Evolutionary conservation across 1,139 yeast genomes (phyloP), one percentile per base, ranked within the genome.

Genomic region (Pichia sorboxylosa): DNA sequence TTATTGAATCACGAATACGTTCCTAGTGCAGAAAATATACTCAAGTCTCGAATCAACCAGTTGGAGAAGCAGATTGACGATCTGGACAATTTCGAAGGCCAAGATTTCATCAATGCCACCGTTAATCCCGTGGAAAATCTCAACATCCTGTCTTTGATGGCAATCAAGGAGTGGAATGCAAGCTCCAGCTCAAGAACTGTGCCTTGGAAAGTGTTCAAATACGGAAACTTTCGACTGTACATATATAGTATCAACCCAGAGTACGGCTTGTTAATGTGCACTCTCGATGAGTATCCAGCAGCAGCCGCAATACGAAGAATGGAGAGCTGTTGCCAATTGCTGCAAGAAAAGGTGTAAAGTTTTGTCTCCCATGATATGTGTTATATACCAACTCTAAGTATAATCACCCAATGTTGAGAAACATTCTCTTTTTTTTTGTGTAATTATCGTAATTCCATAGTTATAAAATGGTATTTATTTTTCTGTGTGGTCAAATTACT

Each of bases 131-230:
- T 42, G 4, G 72, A 68, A 36, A 59, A 58, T 34, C 51, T 69
- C 22, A 62, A 62, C 38, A 65, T 69, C 10, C 57, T 64, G 40
- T 59, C 70, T n/a, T 50, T 69, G 23, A 46, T 67, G 33, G 69
- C 66, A 2, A 54, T 60, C 35, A 61, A 58, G 31, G 54, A 57
- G 28, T 57, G 63, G 49, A 47, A 49, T 11, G 50, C 49, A 16
- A 39, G 35, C 7, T 30, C 30, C 2, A 23, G 14, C 6, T 9
- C 13, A 8, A 13, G 26, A 7, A 13, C 6, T 7, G 16, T 10
- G 10, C 10, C 15, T 4, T 48, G 53, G 50, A 37, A 48, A 24
- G 44, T 46, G 14, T 37, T 46, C 17, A 39, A 40, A 19, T 45
- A 45, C 35, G 42, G 37, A n/a, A 36, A 38, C 15, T 47, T 40